These are phyloP conservation scores for Naegleria gruberi DNA, from an alignment of 208 protist genomes.

Conservation along the genomic window DNA sequence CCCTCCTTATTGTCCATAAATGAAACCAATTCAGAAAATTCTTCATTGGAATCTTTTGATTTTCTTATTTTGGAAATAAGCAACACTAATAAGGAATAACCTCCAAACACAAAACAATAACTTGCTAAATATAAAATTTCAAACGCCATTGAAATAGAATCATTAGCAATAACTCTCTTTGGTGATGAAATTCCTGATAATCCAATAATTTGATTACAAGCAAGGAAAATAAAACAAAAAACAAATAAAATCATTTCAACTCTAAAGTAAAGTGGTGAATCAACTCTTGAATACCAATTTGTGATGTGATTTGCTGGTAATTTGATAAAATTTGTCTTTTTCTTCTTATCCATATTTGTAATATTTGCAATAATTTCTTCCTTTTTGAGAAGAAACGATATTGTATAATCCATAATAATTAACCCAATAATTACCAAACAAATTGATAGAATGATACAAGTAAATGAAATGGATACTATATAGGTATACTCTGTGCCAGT, in stretches of 20 bases:
- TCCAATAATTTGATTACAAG: not conserved
- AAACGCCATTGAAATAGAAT: not conserved
- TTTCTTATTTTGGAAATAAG: not conserved
- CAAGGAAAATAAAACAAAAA: not conserved
- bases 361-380: no score
- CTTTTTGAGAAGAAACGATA: no score
- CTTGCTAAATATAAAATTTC: not conserved
- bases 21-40: not conserved
- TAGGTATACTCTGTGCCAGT: no score
- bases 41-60: not conserved
- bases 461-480: no score
- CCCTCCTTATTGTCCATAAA: not conserved
- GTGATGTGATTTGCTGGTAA: no score
- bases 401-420: no score
- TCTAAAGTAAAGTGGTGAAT: not conserved
- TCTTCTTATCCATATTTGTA: no score
- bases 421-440: no score
- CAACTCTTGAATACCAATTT: not conserved
- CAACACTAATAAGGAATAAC: not conserved
- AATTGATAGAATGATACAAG: no score
- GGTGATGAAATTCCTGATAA: not conserved
- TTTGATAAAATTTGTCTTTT: no score
- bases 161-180: not conserved
- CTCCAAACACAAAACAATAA: not conserved
- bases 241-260: not conserved